Evolutionary conservation across 345 rosid species (phyloP).

Genomic region (Melaleuca quinquenervia): DNA sequence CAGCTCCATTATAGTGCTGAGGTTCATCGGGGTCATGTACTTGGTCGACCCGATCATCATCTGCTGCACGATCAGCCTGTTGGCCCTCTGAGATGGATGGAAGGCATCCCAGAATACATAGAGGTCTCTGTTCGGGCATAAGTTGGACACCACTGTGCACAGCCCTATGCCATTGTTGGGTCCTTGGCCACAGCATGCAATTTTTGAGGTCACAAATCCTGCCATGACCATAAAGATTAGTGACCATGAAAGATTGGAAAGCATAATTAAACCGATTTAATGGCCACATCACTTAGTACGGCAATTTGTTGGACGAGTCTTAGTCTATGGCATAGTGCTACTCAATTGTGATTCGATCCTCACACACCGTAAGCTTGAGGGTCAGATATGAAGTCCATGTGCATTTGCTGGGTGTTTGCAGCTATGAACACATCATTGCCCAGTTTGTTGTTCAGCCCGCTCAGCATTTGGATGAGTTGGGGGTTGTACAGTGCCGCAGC

Average conservation of each 20-base stretch:
- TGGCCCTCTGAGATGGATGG: slow-evolving; percentile 72
- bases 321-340: too few relatives aligned
- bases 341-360: too few relatives aligned
- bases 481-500: slow-evolving; percentile 63
- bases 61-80: slow-evolving; percentile 34
- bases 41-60: slow-evolving; percentile 36
- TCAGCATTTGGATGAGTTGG: slow-evolving; percentile 40
- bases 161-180: slow-evolving; percentile 66
- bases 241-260: background rate
- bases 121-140: slow-evolving; percentile 63
- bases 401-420: slow-evolving; percentile 34
- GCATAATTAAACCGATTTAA: too few relatives aligned
- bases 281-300: too few relatives aligned
- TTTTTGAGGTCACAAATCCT: slow-evolving; percentile 68
- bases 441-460: slow-evolving; percentile 25
- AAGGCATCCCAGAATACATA: slow-evolving; percentile 81
- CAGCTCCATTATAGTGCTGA: slow-evolving; percentile 50
- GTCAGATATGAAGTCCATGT: slow-evolving; percentile 34
- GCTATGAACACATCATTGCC: slow-evolving; percentile 46
- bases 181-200: slow-evolving; percentile 89
- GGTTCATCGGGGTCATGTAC: slow-evolving; percentile 81
- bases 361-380: slow-evolving; percentile 50
- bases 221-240: background rate
- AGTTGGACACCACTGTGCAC: slow-evolving; percentile 52
- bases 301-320: too few relatives aligned